phyloP scores from a whole-genome alignment of 2,329 filamentous ascomycete genomes.

The Orbilia quercus region DNA sequence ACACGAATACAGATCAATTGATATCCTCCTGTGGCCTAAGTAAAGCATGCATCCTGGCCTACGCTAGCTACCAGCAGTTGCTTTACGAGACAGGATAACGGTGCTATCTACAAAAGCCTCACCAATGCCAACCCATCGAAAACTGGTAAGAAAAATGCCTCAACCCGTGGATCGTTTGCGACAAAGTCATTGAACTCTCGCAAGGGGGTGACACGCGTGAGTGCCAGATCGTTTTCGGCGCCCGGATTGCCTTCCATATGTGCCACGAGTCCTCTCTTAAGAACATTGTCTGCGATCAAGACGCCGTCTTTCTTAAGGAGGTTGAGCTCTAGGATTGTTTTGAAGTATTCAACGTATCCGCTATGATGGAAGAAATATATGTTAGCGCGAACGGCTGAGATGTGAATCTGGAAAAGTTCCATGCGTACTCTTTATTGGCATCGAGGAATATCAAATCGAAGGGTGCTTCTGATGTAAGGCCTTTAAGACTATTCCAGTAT shows the following conservation, averaged over 20 bases:
- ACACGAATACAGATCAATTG: too few species aligned
- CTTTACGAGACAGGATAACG: too few species aligned
- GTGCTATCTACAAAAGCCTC: conserved; percentile 51
- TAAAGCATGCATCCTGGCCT: too few species aligned
- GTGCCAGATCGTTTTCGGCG: conserved; percentile 18
- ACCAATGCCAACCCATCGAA: conserved; percentile 64
- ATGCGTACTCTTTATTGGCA: conserved; percentile 60
- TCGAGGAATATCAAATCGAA: conserved; percentile 63
- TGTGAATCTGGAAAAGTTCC: conserved; percentile 46
- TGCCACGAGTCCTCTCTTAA: conserved; percentile 67
- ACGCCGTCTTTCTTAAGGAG: conserved; percentile 67
- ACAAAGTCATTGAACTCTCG: conserved; percentile 63
- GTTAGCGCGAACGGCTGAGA: conserved; percentile 57
- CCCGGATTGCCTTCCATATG: conserved; percentile 62
- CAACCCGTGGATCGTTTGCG: conserved; percentile 61
- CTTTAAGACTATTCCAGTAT: conserved; percentile 25
- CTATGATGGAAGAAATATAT: conserved; percentile 34
- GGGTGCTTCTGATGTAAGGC: conserved; percentile 24
- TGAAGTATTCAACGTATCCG: conserved; percentile 57
- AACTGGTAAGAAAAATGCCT: conserved; percentile 63
- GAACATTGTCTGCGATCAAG: conserved; percentile 69
- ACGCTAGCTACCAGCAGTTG: too few species aligned
- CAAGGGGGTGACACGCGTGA: conserved; percentile 58
- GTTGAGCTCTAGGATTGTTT: conserved; percentile 53
- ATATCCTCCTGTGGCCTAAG: too few species aligned